phyloP scores from a whole-genome alignment of 2,329 filamentous ascomycete genomes.

The Fonsecaea multimorphosa region DNA sequence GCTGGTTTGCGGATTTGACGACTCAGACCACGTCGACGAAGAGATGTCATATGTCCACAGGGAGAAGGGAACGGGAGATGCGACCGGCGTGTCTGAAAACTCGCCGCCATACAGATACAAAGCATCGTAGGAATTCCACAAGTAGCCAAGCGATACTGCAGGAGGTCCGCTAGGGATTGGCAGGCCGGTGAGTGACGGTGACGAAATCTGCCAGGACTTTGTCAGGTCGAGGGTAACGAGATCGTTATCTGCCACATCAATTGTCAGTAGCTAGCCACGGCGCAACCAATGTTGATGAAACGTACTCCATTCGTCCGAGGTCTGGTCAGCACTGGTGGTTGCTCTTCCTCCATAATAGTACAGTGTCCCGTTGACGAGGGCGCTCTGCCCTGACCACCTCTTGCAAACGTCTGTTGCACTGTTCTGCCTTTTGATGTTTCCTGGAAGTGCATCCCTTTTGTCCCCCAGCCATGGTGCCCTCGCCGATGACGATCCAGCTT shows the following conservation, averaged over 20 bases:
- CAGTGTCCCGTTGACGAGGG: slow-evolving; percentile 74
- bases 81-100: slow-evolving; percentile 68
- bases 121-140: slow-evolving; percentile 74
- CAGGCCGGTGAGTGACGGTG: slow-evolving; percentile 67
- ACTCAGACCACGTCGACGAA: slow-evolving; percentile 67
- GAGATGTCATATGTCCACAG: slow-evolving; percentile 74
- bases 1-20: slow-evolving; percentile 65
- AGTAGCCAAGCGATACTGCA: slow-evolving; percentile 72
- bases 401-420: slow-evolving; percentile 65
- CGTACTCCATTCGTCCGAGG: slow-evolving; percentile 72
- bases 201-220: slow-evolving; percentile 71
- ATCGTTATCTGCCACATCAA: slow-evolving; percentile 63
- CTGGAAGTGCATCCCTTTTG: slow-evolving; percentile 17
- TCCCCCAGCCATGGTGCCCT: background rate
- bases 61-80: slow-evolving; percentile 64
- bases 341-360: slow-evolving; percentile 78
- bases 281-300: slow-evolving; percentile 16
- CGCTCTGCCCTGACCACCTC: slow-evolving; percentile 70
- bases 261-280: slow-evolving; percentile 9
- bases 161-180: slow-evolving; percentile 72
- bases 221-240: slow-evolving; percentile 75
- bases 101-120: slow-evolving; percentile 77
- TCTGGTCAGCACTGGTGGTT: slow-evolving; percentile 63
- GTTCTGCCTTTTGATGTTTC: slow-evolving; percentile 40
- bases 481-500: slow-evolving; percentile 13